Conservation (phyloP, 495 filamentous ascomycete species). For the Penicillium crystallinum region DNA sequence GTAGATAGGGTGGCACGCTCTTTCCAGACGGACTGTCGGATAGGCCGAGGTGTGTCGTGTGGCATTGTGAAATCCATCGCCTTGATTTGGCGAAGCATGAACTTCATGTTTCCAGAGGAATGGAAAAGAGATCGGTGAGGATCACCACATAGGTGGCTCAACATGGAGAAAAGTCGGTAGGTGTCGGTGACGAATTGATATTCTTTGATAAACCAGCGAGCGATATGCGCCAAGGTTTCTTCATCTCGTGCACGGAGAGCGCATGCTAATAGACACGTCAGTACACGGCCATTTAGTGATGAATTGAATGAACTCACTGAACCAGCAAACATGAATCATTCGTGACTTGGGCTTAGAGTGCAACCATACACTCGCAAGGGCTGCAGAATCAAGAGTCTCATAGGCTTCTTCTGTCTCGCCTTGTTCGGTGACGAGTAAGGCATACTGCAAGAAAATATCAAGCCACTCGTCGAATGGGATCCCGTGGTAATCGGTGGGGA, state of each 20-base stretch:
- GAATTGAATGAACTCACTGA: constrained; percentile 46
- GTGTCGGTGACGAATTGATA: constrained; percentile 80
- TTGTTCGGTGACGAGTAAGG: constrained; percentile 61
- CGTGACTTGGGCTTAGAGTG: constrained; percentile 60
- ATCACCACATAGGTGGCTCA: constrained; percentile 58
- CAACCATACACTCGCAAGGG: constrained; percentile 74
- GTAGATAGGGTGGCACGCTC: constrained; percentile 48
- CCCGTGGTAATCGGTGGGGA: constrained; percentile 65
- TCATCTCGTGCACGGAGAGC: constrained; percentile 76
- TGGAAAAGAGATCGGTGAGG: constrained; percentile 47
- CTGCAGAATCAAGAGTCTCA: constrained; percentile 64
- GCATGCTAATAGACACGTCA: constrained; percentile 52
- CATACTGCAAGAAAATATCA: constrained; percentile 84
- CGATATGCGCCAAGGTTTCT: constrained; percentile 56
- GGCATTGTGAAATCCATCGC: constrained; percentile 67
- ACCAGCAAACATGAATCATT: constrained; percentile 74
- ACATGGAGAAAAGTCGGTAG: constrained; percentile 71
- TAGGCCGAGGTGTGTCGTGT: constrained; percentile 17
- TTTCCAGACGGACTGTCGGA: constrained; percentile 35
- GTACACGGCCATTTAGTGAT: not conserved
- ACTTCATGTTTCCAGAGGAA: constrained; percentile 69
- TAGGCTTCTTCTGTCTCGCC: constrained; percentile 63
- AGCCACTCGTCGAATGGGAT: constrained; percentile 81
- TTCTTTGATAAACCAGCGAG: constrained; percentile 81
- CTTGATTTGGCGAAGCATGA: constrained; percentile 84